A percentile compares a stretch with the other conserved stretches of the same genome.
Conservation (phyloP, 2,329 filamentous ascomycete species). For the Botrytis byssoidea region DNA sequence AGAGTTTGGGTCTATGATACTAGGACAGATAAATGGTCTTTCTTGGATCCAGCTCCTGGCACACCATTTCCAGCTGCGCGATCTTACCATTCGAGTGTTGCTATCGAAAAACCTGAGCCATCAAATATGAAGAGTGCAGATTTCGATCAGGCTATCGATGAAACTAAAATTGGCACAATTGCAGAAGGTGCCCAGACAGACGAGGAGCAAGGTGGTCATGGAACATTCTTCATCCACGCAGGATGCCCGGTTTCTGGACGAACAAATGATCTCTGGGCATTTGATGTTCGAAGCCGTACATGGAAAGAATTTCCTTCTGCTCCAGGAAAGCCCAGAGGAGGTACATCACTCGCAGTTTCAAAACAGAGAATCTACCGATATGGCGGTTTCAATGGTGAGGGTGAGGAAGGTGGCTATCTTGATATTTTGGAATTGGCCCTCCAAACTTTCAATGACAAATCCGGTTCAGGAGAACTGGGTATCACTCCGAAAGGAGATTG, state of each 20-base stretch:
- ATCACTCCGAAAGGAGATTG: conserved; percentile 53
- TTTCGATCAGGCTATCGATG: conserved; percentile 43
- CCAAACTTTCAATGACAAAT: conserved; percentile 54
- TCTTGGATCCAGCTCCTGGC: conserved; percentile 55
- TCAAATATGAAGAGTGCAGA: conserved; percentile 31
- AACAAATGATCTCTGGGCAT: conserved; percentile 72
- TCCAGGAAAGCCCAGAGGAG: conserved; percentile 64
- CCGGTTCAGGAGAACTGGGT: conserved; percentile 49
- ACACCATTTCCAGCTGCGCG: conserved; percentile 59
- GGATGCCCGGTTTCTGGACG: conserved; percentile 65
- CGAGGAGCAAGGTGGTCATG: conserved; percentile 62
- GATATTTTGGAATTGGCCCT: conserved; percentile 62
- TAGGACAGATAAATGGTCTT: conserved; percentile 60
- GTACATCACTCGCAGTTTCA: conserved; percentile 63
- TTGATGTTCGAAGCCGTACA: conserved; percentile 59
- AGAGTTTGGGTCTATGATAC: conserved; percentile 76
- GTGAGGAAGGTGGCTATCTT: conserved; percentile 67
- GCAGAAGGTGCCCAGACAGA: conserved; percentile 56
- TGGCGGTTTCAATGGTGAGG: conserved; percentile 73
- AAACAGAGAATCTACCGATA: conserved; percentile 70
- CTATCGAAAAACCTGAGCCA: conserved; percentile 52
- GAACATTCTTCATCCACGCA: conserved; percentile 73
- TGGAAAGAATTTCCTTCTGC: conserved; percentile 70
- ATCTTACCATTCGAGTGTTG: conserved; percentile 66
- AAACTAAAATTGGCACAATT: conserved; percentile 56